phyloP scores from a whole-genome alignment of 2,329 filamentous ascomycete genomes.

The Sclerotinia minor region DNA sequence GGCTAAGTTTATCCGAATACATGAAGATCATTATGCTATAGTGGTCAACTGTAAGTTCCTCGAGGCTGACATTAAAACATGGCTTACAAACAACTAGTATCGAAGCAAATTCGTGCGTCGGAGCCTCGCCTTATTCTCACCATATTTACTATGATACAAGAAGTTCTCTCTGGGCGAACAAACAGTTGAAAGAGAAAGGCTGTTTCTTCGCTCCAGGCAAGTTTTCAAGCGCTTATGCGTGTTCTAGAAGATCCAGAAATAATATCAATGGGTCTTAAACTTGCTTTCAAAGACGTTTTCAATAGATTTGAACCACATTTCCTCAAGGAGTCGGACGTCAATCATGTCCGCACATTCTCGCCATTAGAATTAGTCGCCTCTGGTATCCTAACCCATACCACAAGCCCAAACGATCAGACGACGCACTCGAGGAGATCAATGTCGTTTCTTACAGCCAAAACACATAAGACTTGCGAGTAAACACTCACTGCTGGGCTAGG shows the following conservation, averaged over 20 bases:
- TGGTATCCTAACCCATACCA: slow-evolving; percentile 41
- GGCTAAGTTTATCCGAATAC: slow-evolving; percentile 47
- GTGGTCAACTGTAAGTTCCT: slow-evolving; percentile 43
- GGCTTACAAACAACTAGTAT: slow-evolving; percentile 32
- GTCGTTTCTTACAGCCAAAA: slow-evolving; percentile 38
- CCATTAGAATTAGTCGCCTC: slow-evolving; percentile 43
- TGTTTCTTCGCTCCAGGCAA: slow-evolving; percentile 39
- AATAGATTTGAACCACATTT: slow-evolving; percentile 39
- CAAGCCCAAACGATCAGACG: slow-evolving; percentile 37
- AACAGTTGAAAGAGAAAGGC: slow-evolving; percentile 24
- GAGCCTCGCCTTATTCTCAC: slow-evolving; percentile 43
- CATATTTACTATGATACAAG: slow-evolving; percentile 43
- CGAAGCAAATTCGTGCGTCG: slow-evolving; percentile 41
- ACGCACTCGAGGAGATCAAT: slow-evolving; percentile 42
- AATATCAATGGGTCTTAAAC: slow-evolving; percentile 38
- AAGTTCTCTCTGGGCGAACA: slow-evolving; percentile 32
- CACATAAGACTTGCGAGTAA: slow-evolving; percentile 43
- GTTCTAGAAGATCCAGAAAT: slow-evolving; percentile 40
- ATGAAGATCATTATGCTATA: slow-evolving; percentile 46
- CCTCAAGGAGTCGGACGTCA: slow-evolving; percentile 33
- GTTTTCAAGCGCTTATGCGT: slow-evolving; percentile 37
- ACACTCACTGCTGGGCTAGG: slow-evolving; percentile 41
- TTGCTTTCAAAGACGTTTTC: slow-evolving; percentile 40
- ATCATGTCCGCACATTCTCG: slow-evolving; percentile 42
- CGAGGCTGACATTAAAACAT: background rate